phyloP scores from a whole-genome alignment of 169 alveolate genomes.

The Plasmodium yoelii region DNA sequence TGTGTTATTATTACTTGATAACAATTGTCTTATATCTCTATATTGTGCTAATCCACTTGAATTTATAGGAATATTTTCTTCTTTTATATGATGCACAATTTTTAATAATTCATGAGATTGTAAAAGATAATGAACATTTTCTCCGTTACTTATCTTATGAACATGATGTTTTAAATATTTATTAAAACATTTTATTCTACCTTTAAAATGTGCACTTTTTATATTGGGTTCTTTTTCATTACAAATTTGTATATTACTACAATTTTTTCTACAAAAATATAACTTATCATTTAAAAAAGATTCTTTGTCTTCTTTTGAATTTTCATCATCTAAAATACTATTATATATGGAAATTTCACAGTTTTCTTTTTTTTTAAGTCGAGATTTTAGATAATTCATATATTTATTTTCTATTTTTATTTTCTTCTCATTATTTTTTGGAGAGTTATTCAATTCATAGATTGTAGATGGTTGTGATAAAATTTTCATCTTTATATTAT shows the following conservation, averaged over 20 bases:
- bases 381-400: conserved; percentile 38
- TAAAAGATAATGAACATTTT: conserved; percentile 33
- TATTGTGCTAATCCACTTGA: conserved; percentile 76
- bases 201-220: conserved; percentile 43
- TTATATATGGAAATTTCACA: conserved; percentile 13
- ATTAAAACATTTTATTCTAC: conserved; percentile 70
- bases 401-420: conserved; percentile 25
- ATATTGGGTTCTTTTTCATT: conserved; percentile 20
- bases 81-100: conserved; percentile 72
- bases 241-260: not conserved
- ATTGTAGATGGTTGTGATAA: not conserved
- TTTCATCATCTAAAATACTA: conserved; percentile 27
- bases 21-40: conserved; percentile 74
- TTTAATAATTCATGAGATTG: conserved; percentile 71
- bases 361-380: conserved; percentile 50
- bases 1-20: conserved; percentile 56
- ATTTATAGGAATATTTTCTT: conserved; percentile 63
- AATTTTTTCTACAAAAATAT: conserved; percentile 22
- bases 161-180: conserved; percentile 73
- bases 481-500: conserved; percentile 27
- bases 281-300: conserved; percentile 16
- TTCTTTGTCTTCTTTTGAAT: conserved; percentile 28
- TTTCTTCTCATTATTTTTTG: conserved; percentile 39
- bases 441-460: too few species aligned
- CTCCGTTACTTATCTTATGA: conserved; percentile 74